phyloP scores from a whole-genome alignment of 2,329 filamentous ascomycete species.

The Oidium heveae region DNA sequence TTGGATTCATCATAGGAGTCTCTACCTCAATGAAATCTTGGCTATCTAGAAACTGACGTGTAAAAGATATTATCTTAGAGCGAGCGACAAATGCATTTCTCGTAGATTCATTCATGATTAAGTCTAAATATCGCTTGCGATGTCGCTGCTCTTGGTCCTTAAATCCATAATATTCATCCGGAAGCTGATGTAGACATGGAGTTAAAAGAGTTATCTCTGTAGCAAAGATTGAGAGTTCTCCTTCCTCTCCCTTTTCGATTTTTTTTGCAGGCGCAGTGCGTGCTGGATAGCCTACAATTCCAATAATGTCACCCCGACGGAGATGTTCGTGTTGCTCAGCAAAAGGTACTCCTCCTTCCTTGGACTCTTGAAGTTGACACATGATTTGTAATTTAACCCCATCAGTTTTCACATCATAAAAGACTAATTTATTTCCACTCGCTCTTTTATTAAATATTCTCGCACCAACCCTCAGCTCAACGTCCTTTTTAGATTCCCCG shows the following conservation, averaged over 20 bases:
- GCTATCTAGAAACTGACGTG: slow-evolving; percentile 67
- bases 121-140: slow-evolving; percentile 79
- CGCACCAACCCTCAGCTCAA: slow-evolving; percentile 52
- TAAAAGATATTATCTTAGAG: slow-evolving; percentile 67
- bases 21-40: slow-evolving; percentile 83
- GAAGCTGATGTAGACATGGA: slow-evolving; percentile 75
- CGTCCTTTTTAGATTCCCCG: slow-evolving; percentile 56
- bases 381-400: slow-evolving; percentile 71
- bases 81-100: slow-evolving; percentile 66
- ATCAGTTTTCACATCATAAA: slow-evolving; percentile 65
- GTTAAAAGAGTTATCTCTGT: slow-evolving; percentile 64
- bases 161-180: slow-evolving; percentile 78
- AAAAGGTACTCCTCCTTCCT: slow-evolving; percentile 40
- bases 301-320: slow-evolving; percentile 78
- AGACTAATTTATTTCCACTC: slow-evolving; percentile 63
- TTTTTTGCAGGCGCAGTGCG: slow-evolving; percentile 78
- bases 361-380: slow-evolving; percentile 62
- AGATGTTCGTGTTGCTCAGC: slow-evolving; percentile 75
- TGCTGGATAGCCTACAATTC: slow-evolving; percentile 61
- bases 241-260: slow-evolving; percentile 50
- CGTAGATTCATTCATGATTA: slow-evolving; percentile 78
- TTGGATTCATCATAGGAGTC: slow-evolving; percentile 92
- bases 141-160: slow-evolving; percentile 86
- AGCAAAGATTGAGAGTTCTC: slow-evolving; percentile 86
- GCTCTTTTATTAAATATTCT: slow-evolving; percentile 75